Base-by-base conservation (phyloP, 306 rosid species). In the Comarum palustre region DNA sequence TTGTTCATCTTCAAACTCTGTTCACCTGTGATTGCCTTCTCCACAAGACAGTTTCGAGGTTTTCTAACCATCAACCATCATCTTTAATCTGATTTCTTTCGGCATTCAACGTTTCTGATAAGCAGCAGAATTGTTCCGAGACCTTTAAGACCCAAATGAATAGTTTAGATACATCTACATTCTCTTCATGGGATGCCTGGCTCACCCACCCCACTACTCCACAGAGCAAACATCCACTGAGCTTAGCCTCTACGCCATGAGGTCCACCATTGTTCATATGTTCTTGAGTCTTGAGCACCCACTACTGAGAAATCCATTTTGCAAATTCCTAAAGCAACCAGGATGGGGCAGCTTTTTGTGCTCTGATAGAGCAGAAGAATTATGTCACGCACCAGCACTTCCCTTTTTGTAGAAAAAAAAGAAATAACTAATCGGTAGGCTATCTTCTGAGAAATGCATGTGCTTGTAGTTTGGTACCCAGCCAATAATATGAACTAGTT, bases 251-350 rank as follows among this genome's bases (percentile, higher is more conserved):
- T 22, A 57, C 4, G 54, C 60, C 65, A 51, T 14, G 47, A 65
- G 86, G 83, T 80, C 93, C 88, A 80, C 84, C 79, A 79, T 36
- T 34, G 77, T 72, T 34, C 27, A 2, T 0, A 29, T 34, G 77
- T 72, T 34, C 27, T 7, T 0, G 57, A 50, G 57, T 50, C 57
- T n/a, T 2, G 65, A 66, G 73, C 64, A 57, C 45, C 57, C 64
- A 69, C 47, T 43, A 41, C 58, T 60, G 69, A 72, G 66, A 75
- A 55, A 32, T 58, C 63, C 79, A 84, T 32, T 8, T 66, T 79
- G 42, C 12, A 43, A 66, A 43, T 43, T 14, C 16, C 39, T 24
- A 1, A 43, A 24, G 39, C 22, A 52, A 22, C 64, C 34, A 7
- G 36, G 74, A 22, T 20, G 50, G 34, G 46, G 20, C 52, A 76